These are phyloP conservation scores for Penicillium cinerascens DNA, from an alignment of 495 filamentous ascomycete species.

Conservation along the genomic window DNA sequence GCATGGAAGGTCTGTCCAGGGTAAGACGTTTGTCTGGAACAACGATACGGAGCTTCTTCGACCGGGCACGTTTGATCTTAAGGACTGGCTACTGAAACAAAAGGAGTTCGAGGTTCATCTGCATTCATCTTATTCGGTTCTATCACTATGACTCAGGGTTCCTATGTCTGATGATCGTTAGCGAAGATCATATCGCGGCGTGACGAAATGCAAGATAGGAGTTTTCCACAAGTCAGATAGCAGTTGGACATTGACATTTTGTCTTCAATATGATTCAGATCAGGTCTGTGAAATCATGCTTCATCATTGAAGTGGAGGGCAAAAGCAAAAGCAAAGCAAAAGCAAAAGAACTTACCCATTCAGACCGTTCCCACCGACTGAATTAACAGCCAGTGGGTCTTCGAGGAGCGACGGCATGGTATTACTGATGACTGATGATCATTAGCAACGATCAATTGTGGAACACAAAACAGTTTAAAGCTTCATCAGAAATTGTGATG, in stretches of 20 bases:
- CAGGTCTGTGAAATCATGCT: constrained; percentile 53
- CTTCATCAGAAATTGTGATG: constrained; percentile 48
- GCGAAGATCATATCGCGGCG: neutral
- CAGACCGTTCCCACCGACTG: neutral
- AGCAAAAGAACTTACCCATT: neutral
- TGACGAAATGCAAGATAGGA: neutral
- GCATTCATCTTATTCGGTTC: neutral
- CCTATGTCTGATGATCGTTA: constrained; percentile 1
- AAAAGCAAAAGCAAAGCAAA: neutral
- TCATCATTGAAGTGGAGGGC: constrained; percentile 40
- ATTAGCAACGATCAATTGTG: constrained; percentile 7
- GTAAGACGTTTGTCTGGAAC: constrained; percentile 1
- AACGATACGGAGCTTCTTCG: neutral
- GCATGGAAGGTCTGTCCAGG: neutral
- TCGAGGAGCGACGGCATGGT: neutral
- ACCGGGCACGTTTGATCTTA: neutral
- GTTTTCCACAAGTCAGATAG: constrained; percentile 37
- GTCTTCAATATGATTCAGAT: constrained; percentile 49
- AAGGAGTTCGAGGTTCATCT: neutral
- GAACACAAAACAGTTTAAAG: constrained; percentile 4
- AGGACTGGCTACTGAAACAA: neutral
- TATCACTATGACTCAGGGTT: neutral
- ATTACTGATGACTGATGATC: neutral
- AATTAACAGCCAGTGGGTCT: neutral
- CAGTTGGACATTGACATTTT: constrained; percentile 44